phyloP scores from a whole-genome alignment of 495 filamentous ascomycete species.

The Penicillium atrosanguineum region DNA sequence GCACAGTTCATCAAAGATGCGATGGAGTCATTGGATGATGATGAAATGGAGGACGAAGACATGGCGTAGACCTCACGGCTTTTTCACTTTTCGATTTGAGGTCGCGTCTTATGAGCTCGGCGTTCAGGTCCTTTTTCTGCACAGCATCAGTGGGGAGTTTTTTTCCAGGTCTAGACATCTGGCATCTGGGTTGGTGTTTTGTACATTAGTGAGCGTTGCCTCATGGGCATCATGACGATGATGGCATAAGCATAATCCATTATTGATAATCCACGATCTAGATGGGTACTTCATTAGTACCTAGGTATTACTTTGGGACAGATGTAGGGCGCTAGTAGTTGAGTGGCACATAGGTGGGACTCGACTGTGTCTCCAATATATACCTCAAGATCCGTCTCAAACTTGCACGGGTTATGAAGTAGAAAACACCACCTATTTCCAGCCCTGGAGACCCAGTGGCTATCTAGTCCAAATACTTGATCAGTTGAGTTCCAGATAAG shows the following conservation, averaged over 20 bases:
- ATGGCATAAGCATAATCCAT: slow-evolving; percentile 16
- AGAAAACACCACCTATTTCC: no score
- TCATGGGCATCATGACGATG: slow-evolving; percentile 5
- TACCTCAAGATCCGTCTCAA: not conserved
- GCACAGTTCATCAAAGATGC: slow-evolving; percentile 87
- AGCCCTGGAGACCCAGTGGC: no score
- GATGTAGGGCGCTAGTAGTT: not conserved
- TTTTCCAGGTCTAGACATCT: slow-evolving; percentile 23
- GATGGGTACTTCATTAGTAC: not conserved
- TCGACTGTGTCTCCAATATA: no score
- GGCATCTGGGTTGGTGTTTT: slow-evolving; percentile 31
- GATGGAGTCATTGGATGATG: slow-evolving; percentile 85
- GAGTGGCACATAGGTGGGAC: no score
- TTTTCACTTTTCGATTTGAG: slow-evolving; percentile 9
- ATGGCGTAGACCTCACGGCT: slow-evolving; percentile 36
- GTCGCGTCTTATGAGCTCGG: slow-evolving; percentile 19
- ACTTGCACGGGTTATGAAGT: no score
- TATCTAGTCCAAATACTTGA: not conserved
- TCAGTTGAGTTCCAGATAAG: no score
- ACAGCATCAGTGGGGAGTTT: slow-evolving; percentile 44
- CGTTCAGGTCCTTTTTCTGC: slow-evolving; percentile 27
- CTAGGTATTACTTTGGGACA: no score
- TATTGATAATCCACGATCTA: slow-evolving; percentile 1
- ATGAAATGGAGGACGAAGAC: slow-evolving; percentile 72
- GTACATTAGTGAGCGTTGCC: slow-evolving; percentile 41